Conservation (phyloP, 164 flowering plant species). For the Buxus sempervirens region DNA sequence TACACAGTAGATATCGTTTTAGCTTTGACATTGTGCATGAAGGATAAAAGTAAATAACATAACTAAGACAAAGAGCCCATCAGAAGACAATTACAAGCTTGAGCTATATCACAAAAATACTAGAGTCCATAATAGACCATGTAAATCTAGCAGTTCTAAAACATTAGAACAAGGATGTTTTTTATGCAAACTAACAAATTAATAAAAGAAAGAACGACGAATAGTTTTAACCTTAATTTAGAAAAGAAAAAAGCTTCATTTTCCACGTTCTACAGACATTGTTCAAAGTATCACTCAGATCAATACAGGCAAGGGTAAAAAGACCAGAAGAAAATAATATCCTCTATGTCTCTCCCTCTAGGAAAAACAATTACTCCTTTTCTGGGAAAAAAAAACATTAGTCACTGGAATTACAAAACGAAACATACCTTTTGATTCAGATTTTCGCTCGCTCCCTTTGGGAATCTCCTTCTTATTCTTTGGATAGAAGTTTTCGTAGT, state of each 20-base stretch:
- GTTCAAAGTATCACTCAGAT: too few species aligned
- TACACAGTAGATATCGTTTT: too few species aligned
- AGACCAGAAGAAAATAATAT: too few species aligned
- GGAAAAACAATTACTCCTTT: background rate
- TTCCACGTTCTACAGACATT: too few species aligned
- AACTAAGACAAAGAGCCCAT: background rate
- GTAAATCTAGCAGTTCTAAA: background rate
- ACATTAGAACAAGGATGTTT: background rate
- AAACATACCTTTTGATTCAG: conserved; percentile 64
- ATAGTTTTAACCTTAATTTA: too few species aligned
- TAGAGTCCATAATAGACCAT: background rate
- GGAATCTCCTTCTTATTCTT: conserved; percentile 77
- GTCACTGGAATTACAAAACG: background rate
- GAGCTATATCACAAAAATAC: background rate
- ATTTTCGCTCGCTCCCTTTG: conserved; percentile 53
- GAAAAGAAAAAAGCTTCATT: too few species aligned
- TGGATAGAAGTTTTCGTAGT: conserved; percentile 77
- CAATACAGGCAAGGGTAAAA: too few species aligned
- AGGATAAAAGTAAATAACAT: background rate
- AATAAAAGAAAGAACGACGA: too few species aligned
- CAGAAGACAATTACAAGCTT: background rate
- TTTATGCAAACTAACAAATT: too few species aligned
- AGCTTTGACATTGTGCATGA: background rate
- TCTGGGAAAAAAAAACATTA: too few species aligned
- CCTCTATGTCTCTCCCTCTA: background rate